Percentiles rank a stretch among this genome's conserved stretches.
These are phyloP conservation scores for Seminavis robusta DNA, from an alignment of 108 stramenopile genomes.

Conservation along the genomic window DNA sequence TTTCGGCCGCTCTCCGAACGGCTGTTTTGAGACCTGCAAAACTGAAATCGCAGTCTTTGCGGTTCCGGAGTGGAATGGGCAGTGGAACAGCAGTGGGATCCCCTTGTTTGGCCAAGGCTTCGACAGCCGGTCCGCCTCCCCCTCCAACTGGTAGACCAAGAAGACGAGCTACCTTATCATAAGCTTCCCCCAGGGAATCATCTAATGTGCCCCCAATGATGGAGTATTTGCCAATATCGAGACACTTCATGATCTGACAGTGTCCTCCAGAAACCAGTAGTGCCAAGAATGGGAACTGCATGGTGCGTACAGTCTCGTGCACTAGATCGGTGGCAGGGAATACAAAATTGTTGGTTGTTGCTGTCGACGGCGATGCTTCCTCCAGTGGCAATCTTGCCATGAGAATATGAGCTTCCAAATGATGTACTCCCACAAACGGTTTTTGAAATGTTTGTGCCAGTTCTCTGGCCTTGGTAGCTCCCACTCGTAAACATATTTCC, in stretches of 20 bases:
- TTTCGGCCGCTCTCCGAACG: slow-evolving; percentile 67
- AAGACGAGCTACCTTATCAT: slow-evolving; percentile 92
- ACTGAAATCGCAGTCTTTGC: slow-evolving; percentile 93
- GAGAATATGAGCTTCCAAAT: slow-evolving; percentile 95
- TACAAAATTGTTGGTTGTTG: slow-evolving; percentile 6
- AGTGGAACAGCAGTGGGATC: slow-evolving; percentile 72
- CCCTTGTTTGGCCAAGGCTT: slow-evolving; percentile 78
- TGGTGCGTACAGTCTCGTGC: slow-evolving; percentile 28
- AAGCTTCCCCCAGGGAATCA: slow-evolving; percentile 93
- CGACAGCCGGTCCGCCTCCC: slow-evolving; percentile 94
- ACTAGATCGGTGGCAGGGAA: slow-evolving; percentile 6
- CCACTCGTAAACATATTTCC: slow-evolving; percentile 96
- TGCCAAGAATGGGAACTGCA: slow-evolving; percentile 94
- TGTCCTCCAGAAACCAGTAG: slow-evolving; percentile 96
- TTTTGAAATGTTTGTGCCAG: slow-evolving; percentile 72
- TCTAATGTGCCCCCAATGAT: slow-evolving; percentile 94
- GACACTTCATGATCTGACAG: slow-evolving; percentile 88
- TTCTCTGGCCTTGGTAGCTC: slow-evolving; percentile 76
- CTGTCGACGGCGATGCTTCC: slow-evolving; percentile 9
- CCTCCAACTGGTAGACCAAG: slow-evolving; percentile 85
- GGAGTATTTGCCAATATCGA: slow-evolving; percentile 76
- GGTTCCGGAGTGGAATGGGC: slow-evolving; percentile 81
- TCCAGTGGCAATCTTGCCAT: slow-evolving; percentile 79
- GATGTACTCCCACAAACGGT: slow-evolving; percentile 96
- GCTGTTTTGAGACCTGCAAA: slow-evolving; percentile 95